A percentile compares a stretch with the other conserved stretches of the same genome.
Conservation (phyloP, 140 eudicot genomes). For the Flaveria floridana region DNA sequence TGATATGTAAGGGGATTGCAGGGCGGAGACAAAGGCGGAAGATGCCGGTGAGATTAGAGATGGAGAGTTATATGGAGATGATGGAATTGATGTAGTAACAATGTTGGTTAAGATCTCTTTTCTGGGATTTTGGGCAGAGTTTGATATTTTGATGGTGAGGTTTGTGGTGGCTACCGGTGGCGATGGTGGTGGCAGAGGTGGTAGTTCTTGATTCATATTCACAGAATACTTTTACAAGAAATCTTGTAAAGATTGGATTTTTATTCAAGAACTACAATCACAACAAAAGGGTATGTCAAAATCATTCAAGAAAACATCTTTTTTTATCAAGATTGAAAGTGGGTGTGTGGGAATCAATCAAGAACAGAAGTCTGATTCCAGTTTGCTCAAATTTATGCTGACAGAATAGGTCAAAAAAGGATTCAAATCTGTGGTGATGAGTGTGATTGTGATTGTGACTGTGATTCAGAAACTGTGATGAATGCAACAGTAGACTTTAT, state of each 20-base stretch:
- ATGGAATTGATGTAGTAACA: constrained; percentile 47
- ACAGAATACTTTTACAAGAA: constrained; percentile 7
- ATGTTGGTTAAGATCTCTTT: constrained; percentile 47
- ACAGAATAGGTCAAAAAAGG: constrained; percentile 34
- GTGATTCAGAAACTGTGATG: constrained; percentile 42
- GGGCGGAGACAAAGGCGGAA: constrained; percentile 87
- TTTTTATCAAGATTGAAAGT: not conserved
- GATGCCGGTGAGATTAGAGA: constrained; percentile 82
- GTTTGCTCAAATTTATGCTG: constrained; percentile 46
- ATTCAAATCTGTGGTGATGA: constrained; percentile 31
- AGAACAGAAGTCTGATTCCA: constrained; percentile 35
- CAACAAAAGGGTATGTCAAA: constrained; percentile 17
- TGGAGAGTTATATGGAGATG: constrained; percentile 78
- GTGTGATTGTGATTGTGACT: constrained; percentile 40
- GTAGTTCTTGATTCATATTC: constrained; percentile 54
- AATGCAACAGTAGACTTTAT: constrained; percentile 66
- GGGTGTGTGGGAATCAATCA: constrained; percentile 24
- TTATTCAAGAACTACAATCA: constrained; percentile 24
- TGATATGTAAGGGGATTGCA: constrained; percentile 88
- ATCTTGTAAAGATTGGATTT: constrained; percentile 27
- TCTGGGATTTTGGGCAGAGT: constrained; percentile 37
- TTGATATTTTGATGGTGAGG: constrained; percentile 68
- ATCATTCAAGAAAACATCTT: constrained; percentile 19
- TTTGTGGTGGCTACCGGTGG: constrained; percentile 36
- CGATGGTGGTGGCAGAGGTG: constrained; percentile 18